Base-by-base conservation (phyloP, 2,329 filamentous ascomycete species). In the Botrytis byssoidea region DNA sequence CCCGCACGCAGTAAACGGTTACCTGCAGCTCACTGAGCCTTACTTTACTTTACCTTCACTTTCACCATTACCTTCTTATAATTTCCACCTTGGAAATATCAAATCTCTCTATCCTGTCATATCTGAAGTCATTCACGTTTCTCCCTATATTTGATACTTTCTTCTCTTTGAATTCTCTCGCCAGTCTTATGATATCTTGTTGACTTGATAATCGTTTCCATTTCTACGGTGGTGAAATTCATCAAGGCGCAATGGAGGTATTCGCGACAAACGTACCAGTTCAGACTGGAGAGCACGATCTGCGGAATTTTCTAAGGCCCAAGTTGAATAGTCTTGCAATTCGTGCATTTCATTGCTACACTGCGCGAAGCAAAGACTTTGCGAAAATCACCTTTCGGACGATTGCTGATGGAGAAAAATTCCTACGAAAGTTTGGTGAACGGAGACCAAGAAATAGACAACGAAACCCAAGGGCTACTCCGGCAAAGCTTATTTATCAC, bases 341-440 rank as follows among this genome's bases (percentile, higher is more conserved):
- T 72, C 70, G 80, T 6, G 78, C 81, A 44, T 87, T 83, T 75
- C 80, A 85, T 64, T 83, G 83, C 64, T 81, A 84, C 46, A 88
- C 87, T 75, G 78, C 81, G 6, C 78, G 74, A 22, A 79, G 78
- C 48, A 85, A 84, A 72, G 74, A 75, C 8, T 83, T 82, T 75
- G 87, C 84, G 0, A 82, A 80, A 20, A 75, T 89, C 59, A 87
- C 86, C 0, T 83, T 89, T 35, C 82, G 85, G 1, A 80, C 83
- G 71, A 35, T 66, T 2, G 69, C 75, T 1, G 83, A 85, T 32
- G 86, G 81, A 0, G 74, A 82, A n/a, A 75, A 61, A 3, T 88
- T 89, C 76, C 79, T 88, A 9, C 70, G 76, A 0, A 44, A 73
- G 5, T 76, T 83, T 74, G 82, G 82, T 5, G 75, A 76, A 70